A percentile compares a stretch with the other conserved stretches of the same genome.
Evolutionary conservation across 83 land plant species (phyloP).

Genomic region (Larix sibirica): DNA sequence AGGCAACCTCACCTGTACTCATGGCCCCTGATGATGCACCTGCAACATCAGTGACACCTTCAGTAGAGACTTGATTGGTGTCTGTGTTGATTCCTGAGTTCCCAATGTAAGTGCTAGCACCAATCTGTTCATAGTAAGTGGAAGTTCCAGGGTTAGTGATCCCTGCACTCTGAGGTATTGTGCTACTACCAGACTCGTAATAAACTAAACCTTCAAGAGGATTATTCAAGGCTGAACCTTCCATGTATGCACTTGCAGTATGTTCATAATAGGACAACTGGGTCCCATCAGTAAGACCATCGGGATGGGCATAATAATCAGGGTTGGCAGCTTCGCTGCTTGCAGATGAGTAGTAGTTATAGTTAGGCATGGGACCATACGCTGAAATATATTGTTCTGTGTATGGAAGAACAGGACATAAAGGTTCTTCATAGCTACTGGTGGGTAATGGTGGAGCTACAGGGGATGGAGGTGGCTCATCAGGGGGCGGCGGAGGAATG

Average conservation of each 20-base stretch:
- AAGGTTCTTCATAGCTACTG: slow-evolving; percentile 22
- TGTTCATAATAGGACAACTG: slow-evolving; percentile 31
- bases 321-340: slow-evolving; percentile 21
- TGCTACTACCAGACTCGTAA: slow-evolving; percentile 24
- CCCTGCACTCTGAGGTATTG: slow-evolving; percentile 15
- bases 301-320: slow-evolving; percentile 31
- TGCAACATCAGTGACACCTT: slow-evolving; percentile 1
- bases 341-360: slow-evolving; percentile 39
- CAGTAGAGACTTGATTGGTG: slow-evolving; percentile 5
- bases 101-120: background rate
- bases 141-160: slow-evolving; percentile 22
- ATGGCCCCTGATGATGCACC: background rate
- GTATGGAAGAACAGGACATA: slow-evolving; percentile 31
- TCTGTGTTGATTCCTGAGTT: background rate
- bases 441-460: background rate
- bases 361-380: slow-evolving; percentile 20
- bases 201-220: slow-evolving; percentile 33
- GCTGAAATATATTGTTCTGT: slow-evolving; percentile 34
- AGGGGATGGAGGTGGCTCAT: slow-evolving; percentile 52
- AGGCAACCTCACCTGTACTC: slow-evolving; percentile 1
- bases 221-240: slow-evolving; percentile 13
- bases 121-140: slow-evolving; percentile 12
- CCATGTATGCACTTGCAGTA: slow-evolving; percentile 14
- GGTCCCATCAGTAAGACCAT: slow-evolving; percentile 33
- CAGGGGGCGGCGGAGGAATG: slow-evolving; percentile 80